Base-by-base conservation (phyloP, 2,329 filamentous ascomycete species). In the Nemania abortiva region DNA sequence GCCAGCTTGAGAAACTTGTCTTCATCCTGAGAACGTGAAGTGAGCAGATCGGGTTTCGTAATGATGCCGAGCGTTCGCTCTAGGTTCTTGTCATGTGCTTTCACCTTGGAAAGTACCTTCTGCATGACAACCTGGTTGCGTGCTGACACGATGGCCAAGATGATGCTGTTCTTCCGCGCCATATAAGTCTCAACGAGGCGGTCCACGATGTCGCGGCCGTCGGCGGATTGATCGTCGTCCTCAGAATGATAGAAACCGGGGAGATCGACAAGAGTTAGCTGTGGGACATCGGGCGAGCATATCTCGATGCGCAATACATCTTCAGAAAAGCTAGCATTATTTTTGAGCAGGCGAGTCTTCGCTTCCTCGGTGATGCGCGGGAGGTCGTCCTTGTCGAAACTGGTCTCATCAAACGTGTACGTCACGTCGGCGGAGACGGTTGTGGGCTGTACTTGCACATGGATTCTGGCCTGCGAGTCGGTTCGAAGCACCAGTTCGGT, bases 401-500 rank as follows among this genome's bases (percentile, higher is more conserved):
- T 72, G 0, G 74, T 75, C n/a, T 83, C 73, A 18, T 79, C 76
- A 1, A 79, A 76, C 1, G 76, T 24, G 39, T 73, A 55, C 78
- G 78, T 27, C 55, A 47, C 24, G 5, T 69, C 49, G 1, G 47
- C 37, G 1, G 70, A 63, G 52, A 20, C 20, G 6, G 53, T n/a
- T 6, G 58, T 31, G 7, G 70, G 68, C 49, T 72, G 68, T 24
- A 89, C 85, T 0, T 79, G 82, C 52, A 86, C 83, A 4, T 78
- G 78, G 20, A 87, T 79, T 2, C 74, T 78, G 0, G 79, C 72
- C 5, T 79, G 68, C 0, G 73, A 31, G 1, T 78, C 79, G 3
- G 83, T 82, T 1, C 85, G 82, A 10, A 91, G 80, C 20, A 88
- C 82, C 3, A 91, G 77, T 73, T 91, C 87, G 0, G 88, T 91